Evolutionary conservation across 2,329 filamentous ascomycete species (phyloP).

Genomic region (Pestalotiopsis sp.): DNA sequence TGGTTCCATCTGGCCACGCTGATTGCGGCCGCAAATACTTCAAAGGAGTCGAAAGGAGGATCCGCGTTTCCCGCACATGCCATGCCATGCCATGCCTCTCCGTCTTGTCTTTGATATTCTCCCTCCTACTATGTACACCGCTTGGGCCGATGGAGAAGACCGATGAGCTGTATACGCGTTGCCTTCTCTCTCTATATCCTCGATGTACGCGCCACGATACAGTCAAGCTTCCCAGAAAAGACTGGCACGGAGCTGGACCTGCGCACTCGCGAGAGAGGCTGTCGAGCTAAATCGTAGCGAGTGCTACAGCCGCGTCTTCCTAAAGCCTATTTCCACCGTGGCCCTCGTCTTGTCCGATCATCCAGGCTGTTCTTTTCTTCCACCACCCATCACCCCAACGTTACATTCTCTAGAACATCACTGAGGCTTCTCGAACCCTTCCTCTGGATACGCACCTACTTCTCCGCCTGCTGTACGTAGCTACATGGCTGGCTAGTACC

Average conservation of each 20-base stretch:
- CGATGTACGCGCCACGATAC: background rate
- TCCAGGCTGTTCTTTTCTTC: background rate
- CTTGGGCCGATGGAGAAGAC: too few species aligned
- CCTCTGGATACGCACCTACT: background rate
- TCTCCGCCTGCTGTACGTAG: background rate
- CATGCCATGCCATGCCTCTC: too few species aligned
- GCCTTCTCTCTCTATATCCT: too few species aligned
- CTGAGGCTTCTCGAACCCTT: slow-evolving; percentile 13
- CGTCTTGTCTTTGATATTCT: too few species aligned
- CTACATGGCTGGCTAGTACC: too few species aligned
- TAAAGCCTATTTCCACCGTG: background rate
- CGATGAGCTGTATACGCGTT: too few species aligned
- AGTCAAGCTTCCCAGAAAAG: background rate
- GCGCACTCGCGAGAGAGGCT: background rate
- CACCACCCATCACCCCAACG: background rate
- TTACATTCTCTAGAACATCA: background rate
- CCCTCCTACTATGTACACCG: too few species aligned
- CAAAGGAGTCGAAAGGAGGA: too few species aligned
- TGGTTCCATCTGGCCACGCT: too few species aligned
- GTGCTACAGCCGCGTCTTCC: slow-evolving; percentile 3
- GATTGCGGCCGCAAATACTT: too few species aligned
- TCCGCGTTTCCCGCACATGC: too few species aligned
- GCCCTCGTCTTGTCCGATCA: background rate
- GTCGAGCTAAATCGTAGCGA: background rate
- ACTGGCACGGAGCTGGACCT: background rate